Base-by-base conservation (phyloP, 345 rosid species). In the Noccaea bulbosa region DNA sequence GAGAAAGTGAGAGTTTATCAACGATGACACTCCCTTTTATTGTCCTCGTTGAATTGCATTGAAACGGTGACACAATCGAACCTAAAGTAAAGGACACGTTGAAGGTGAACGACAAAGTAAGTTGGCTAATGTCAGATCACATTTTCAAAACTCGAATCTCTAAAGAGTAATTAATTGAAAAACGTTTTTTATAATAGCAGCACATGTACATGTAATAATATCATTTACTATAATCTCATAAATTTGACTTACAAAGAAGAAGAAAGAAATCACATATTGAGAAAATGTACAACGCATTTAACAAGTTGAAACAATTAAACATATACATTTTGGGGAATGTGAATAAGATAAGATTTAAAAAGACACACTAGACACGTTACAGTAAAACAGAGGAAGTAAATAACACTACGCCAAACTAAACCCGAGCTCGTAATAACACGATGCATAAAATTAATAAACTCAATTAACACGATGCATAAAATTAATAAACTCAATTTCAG, bases 401-500 rank as follows among this genome's bases (percentile, higher is more conserved):
- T 9, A 16, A 1, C 8, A 46, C 17, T 62, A 61, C 33, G 62
- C 62, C 11, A 40, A 60, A 50, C 7, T 33, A 33, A 20, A 34
- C 1, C 45, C 38, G 9, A 35, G 6, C 16, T n/a, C 38, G 14
- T 46, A 46, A 46, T 35, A 20, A 56, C 45, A 43, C 46, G 43
- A 49, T 32, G 8, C 61, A 12, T 32, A n/a, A n/a, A n/a, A n/a
- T n/a, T n/a, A 17, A 50, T 33, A 16, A 60, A 62, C 41, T 53
- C 70, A 62, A 71, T 62, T 55, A 20, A 56, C 45, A 43, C 46
- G 43, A 49, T 32, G 8, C 61, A 12, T 32, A n/a, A n/a, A n/a
- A n/a, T n/a, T n/a, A 17, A 50, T 33, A 16, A 60, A 62, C 41
- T 53, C 70, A 62, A 71, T 62, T 55, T 72, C 71, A 39, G 43